Base-by-base conservation (phyloP, 2,329 filamentous ascomycete genomes). In the Dothistroma pini region DNA sequence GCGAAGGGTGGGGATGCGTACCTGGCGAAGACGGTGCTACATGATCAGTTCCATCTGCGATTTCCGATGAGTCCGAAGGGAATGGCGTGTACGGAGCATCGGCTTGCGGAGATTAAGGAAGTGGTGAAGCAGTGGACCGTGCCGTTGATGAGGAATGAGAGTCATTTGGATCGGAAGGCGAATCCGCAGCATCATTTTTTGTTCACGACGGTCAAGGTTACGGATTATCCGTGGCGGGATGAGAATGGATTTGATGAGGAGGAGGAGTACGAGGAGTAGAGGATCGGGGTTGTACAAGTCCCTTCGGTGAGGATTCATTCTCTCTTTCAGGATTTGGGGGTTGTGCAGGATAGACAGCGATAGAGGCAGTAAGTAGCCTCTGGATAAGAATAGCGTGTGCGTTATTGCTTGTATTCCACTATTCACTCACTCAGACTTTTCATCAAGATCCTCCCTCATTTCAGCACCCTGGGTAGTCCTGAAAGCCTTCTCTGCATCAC, bases 51-150 rank as follows among this genome's bases (percentile, higher is more conserved):
- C 68, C 74, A 79, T 64, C 62, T 62, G 6, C 70, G 71, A 51
- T 79, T 79, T 50, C 77, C 78, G 1, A 77, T 80, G 74, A 78
- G 74, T 14, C 70, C 70, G 58, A 78, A 78, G 66, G 78, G 74
- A 0, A 69, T 75, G 67, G 72, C 71, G n/a, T 75, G 77, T n/a
- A 58, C 80, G 2, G 74, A 77, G 59, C 72, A 75, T 57, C 73
- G 76, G 47, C 58, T 81, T 5, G 63, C 71, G 2, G 75, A 78
- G 63, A 74, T 80, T 68, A 80, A 80, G 67, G 70, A 75, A 29
- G 70, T 72, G 22, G 71, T 82, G 48, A 79, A 78, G 68, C 68
- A 72, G 21, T 70, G 75, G 16, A 73, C 81, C 5, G 22, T 55
- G 35, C 25, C 51, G 31, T 19, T 53, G 10, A 53, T 35, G 51